Evolutionary conservation across 352 stramenopile species (phyloP), one percentile per base, ranked within the genome.

Genomic region (Nothophytophthora sp.): DNA sequence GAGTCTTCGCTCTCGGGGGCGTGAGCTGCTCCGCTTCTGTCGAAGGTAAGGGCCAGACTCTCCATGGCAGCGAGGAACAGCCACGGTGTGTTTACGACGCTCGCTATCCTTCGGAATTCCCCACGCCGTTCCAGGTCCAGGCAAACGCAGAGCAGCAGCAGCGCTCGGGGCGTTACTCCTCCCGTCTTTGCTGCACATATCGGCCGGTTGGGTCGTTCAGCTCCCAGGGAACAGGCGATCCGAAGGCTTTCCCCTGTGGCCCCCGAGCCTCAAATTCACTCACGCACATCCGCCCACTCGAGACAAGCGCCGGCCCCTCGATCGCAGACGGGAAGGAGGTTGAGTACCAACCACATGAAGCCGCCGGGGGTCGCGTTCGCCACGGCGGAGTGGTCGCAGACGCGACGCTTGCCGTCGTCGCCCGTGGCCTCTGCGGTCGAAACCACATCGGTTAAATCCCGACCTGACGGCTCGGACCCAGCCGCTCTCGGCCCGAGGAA

Each of bases 341-440:
- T 49, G 38, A 65, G 24, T n/a, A n/a, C n/a, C n/a, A n/a, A n/a
- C n/a, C n/a, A n/a, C 37, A 72, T 72, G 63, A 53, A 67, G 47
- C 30, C 35, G 18, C 45, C 39, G 13, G 33, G 9, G 10, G 29
- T 35, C 29, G 29, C 29, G 10, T 35, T 35, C 24, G 48, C 53
- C 64, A 58, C 43, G 36, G 55, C 42, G 50, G 20, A 57, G 42
- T 67, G 55, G 55, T n/a, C 42, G 28, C 19, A 54, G 13, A 27
- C 32, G 34, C 24, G 22, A 18, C 33, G 18, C 22, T 43, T 28
- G 16, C 10, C 24, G 25, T 52, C 54, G 12, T 36, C 44, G 23
- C 39, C 30, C 10, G 6, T 44, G 34, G 25, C 29, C 20, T 30
- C 58, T 55, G 66, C 25, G 47, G 22, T 50, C n/a, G 53, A 66